Percentiles rank a stretch among this genome's conserved stretches.
These are phyloP conservation scores for Xylaria sp. DNA, from an alignment of 2,329 filamentous ascomycete genomes.

Conservation along the genomic window DNA sequence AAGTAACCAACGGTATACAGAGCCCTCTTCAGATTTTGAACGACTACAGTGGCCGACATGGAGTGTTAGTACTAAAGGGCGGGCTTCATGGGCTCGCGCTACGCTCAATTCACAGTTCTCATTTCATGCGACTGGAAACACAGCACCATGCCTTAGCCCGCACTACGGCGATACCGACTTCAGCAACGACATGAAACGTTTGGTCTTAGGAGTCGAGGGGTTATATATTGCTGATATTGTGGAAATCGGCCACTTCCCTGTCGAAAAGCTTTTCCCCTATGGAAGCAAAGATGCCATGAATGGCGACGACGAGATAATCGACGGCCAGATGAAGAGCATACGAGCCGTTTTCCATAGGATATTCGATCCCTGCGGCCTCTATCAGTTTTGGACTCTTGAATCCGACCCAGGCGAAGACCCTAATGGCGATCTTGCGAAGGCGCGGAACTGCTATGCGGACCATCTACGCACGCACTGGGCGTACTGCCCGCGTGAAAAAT, in stretches of 20 bases:
- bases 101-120: constrained; percentile 11
- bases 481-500: neutral
- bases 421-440: neutral
- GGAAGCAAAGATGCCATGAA: neutral
- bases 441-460: neutral
- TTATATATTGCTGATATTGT: neutral
- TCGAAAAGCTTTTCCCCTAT: neutral
- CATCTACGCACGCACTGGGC: constrained; percentile 3
- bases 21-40: neutral
- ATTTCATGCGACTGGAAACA: constrained; percentile 5
- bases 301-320: neutral
- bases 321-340: neutral
- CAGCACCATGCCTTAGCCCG: neutral
- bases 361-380: neutral
- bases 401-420: neutral
- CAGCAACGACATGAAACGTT: neutral
- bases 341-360: neutral
- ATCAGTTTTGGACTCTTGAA: neutral
- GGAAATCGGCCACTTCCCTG: neutral
- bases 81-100: neutral
- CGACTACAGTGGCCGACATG: neutral
- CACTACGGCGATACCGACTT: neutral
- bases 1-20: neutral
- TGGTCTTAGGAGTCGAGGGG: neutral
- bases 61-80: neutral